phyloP scores from a whole-genome alignment of 2,329 filamentous ascomycete species.

The Penicillium sp. region DNA sequence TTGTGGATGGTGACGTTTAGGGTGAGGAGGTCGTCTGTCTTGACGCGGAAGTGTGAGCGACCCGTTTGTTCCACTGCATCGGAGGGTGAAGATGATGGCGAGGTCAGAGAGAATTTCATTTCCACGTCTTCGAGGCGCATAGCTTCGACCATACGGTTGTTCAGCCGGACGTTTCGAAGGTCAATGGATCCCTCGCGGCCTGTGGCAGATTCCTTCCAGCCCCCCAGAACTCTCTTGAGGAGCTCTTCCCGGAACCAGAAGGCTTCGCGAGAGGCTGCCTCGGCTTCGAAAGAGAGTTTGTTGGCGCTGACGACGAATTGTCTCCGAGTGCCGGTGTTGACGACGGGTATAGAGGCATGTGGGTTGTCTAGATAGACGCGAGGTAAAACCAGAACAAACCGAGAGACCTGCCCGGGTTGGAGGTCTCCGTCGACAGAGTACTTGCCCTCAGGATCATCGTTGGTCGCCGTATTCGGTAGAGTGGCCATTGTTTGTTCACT shows the following conservation, averaged over 20 bases:
- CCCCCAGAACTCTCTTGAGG: slow-evolving; percentile 66
- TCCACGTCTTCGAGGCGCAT: slow-evolving; percentile 77
- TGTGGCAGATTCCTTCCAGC: slow-evolving; percentile 64
- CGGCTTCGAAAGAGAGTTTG: slow-evolving; percentile 74
- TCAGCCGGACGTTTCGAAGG: slow-evolving; percentile 70
- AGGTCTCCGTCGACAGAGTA: slow-evolving; percentile 46
- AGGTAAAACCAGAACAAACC: slow-evolving; percentile 72
- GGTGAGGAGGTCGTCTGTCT: slow-evolving; percentile 64
- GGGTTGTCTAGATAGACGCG: slow-evolving; percentile 74
- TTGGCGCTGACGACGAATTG: slow-evolving; percentile 86
- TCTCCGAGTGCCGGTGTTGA: slow-evolving; percentile 79
- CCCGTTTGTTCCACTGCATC: slow-evolving; percentile 40
- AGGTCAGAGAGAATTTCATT: slow-evolving; percentile 50
- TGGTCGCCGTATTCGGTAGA: slow-evolving; percentile 10
- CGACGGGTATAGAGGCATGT: slow-evolving; percentile 71
- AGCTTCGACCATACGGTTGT: slow-evolving; percentile 75
- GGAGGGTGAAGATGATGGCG: slow-evolving; percentile 32
- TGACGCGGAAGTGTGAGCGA: slow-evolving; percentile 47
- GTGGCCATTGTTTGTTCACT: slow-evolving; percentile 27
- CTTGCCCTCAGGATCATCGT: slow-evolving; percentile 22
- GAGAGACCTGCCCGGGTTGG: slow-evolving; percentile 62
- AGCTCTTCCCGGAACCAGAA: slow-evolving; percentile 91
- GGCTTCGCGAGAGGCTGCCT: slow-evolving; percentile 72
- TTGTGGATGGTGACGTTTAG: slow-evolving; percentile 73
- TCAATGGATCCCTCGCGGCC: slow-evolving; percentile 67